Evolutionary conservation across 768 basidiomycete genomes (phyloP), one percentile per base, ranked within the genome.

Genomic region (Paxillus rubicundulus): DNA sequence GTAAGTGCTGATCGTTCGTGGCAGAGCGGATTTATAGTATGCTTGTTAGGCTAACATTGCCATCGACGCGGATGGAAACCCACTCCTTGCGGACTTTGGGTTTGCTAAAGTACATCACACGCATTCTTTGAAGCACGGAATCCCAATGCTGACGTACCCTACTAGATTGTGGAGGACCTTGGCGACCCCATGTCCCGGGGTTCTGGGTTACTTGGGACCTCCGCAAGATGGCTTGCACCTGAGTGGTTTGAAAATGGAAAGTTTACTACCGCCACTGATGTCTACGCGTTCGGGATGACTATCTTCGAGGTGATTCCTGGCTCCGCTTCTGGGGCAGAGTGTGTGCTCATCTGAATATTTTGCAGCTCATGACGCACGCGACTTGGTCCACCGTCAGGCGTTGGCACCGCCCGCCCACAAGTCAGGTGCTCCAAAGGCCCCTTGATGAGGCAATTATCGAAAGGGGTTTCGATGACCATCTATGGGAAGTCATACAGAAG

Each of bases 221-320:
- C 70, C 30, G 61, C 69, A 27, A 61, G 71, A 37, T 82, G 81
- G 77, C 74, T 82, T 50, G 80, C 82, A 20, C 82, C 82, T 4
- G 82, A 84, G 59, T 81, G 76, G 55, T 64, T 72, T 47, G 79
- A 78, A 12, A 72, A 75, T 56, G 80, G 77, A 5, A 71, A 72
- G 6, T 65, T 84, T 21, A 79, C 77, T 0, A 67, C 69, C 5
- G 66, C 67, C 30, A 75, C 80, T 13, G 82, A 84, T 58, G 72
- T 84, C 13, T 84, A 82, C 52, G 74, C 82, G 10, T 76, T 74
- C 27, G 80, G 69, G 7, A 84, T 84, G 82, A 82, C 82, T 1
- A 70, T 81, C 34, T 67, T 84, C 13, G 82, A 84, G 74, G 81
- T 78, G 53, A 40, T 58, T 46, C 5, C 2, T 32, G 24, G 49